Base-by-base conservation (phyloP, 108 stramenopile species). In the Phaeodactylum tricornutum region DNA sequence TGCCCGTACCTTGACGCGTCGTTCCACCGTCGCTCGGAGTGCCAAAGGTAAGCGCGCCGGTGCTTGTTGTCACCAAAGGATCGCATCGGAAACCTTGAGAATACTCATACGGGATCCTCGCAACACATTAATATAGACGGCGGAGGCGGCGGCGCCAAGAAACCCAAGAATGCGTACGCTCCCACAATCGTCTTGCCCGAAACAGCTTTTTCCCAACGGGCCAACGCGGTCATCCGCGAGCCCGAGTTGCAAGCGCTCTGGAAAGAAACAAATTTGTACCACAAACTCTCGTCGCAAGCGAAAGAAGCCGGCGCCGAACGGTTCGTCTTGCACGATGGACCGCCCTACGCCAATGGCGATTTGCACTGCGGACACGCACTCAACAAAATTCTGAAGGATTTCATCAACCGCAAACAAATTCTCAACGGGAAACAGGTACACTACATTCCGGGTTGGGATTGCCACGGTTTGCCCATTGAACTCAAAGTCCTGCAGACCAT, bases 401-500 rank as follows among this genome's bases (percentile, higher is more conserved):
- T 97, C 61, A 94, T 99, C 71, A 98, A 98, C 49, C 84, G 96
- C 5, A 88, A 92, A 41, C 84, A 94, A 45, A 71, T 94, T 22
- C 69, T 99, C 41, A 79, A 76, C 60, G 96, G 95, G 4, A 87
- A 85, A 36, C 90, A 96, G 56, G 96, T 96, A 2, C 85, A 90
- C 51, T 99, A 93, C 61, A 80, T 98, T 23, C 98, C 98, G 4
- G 98, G 98, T n/a, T 99, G 98, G 98, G 98, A 99, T 80, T 96
- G 85, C 56, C 98, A 99, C 61, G 98, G 98, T 22, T 73, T 99
- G 28, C 98, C 98, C 37, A 99, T 99, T 63, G 98, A 99, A 68
- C 72, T 98, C 53, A 99, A 99, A 64, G 98, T 97, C 14, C 44
- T 99, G 21, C 95, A 99, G 61, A 75, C 42, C 14, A 91, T 96